Percentiles rank a stretch among this genome's conserved stretches.
phyloP scores from a whole-genome alignment of 2,329 filamentous ascomycete species.

The Verticillium nubilum region DNA sequence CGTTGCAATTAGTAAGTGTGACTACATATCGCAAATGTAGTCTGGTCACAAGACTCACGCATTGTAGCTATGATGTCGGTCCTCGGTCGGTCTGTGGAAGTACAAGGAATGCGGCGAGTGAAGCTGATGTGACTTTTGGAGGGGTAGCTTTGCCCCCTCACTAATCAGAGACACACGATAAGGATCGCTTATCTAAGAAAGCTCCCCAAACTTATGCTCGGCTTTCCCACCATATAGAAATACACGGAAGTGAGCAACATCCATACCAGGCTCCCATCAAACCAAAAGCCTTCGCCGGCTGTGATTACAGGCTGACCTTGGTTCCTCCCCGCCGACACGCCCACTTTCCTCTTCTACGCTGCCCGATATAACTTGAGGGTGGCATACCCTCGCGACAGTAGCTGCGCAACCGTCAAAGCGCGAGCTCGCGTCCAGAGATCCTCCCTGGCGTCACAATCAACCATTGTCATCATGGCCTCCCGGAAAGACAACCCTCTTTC shows the following conservation, averaged over 20 bases:
- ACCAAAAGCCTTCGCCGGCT: too few relatives aligned
- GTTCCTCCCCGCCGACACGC: too few relatives aligned
- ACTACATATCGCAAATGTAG: background rate
- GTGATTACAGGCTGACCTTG: too few relatives aligned
- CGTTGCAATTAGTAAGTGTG: background rate
- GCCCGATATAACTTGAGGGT: too few relatives aligned
- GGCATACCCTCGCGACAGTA: too few relatives aligned
- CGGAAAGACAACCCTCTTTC: slow-evolving; percentile 11
- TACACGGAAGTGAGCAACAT: too few relatives aligned
- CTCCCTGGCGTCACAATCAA: too few relatives aligned
- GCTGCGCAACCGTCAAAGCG: too few relatives aligned
- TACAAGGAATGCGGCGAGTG: background rate
- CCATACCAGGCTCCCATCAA: too few relatives aligned
- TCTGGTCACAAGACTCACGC: background rate
- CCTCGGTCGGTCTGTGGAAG: background rate
- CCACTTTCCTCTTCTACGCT: background rate
- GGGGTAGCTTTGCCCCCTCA: slow-evolving; percentile 1
- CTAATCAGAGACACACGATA: background rate
- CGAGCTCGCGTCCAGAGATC: too few relatives aligned
- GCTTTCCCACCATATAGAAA: too few relatives aligned
- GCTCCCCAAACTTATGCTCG: background rate
- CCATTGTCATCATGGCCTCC: background rate
- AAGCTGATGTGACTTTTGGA: slow-evolving; percentile 1
- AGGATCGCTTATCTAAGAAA: background rate
- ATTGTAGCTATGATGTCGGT: background rate